Conservation (phyloP, 208 protist species). For the Trichomonas vaginalis region DNA sequence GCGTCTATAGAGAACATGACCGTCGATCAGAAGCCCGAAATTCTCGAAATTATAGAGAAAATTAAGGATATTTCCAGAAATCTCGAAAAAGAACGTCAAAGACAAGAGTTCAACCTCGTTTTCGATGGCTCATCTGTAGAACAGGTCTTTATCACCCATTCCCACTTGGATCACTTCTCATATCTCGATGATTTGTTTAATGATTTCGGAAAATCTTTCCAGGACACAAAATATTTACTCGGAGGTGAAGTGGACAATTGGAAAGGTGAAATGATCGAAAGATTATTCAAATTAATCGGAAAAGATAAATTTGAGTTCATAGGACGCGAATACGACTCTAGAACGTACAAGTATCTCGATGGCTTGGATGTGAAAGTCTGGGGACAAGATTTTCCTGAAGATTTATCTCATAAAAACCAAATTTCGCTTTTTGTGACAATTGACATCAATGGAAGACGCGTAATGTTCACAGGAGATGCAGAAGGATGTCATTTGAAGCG, state of each 20-base stretch:
- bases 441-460: not conserved
- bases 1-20: not conserved
- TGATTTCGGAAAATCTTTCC: not conserved
- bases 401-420: not conserved
- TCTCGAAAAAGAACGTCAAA: not conserved
- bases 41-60: not conserved
- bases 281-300: not conserved
- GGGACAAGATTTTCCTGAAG: not conserved
- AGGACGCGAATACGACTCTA: not conserved
- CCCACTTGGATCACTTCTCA: not conserved
- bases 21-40: not conserved
- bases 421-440: not conserved
- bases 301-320: not conserved
- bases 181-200: not conserved
- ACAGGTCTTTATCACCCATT: not conserved
- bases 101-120: not conserved
- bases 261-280: not conserved
- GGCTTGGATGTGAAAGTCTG: not conserved
- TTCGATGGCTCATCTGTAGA: not conserved
- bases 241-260: not conserved
- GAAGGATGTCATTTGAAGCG: not conserved
- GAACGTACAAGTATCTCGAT: not conserved
- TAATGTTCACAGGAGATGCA: constrained; percentile 2
- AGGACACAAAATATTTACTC: not conserved
- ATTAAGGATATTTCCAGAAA: not conserved